phyloP scores from a whole-genome alignment of 345 rosid genomes.

The Linum lewisii region DNA sequence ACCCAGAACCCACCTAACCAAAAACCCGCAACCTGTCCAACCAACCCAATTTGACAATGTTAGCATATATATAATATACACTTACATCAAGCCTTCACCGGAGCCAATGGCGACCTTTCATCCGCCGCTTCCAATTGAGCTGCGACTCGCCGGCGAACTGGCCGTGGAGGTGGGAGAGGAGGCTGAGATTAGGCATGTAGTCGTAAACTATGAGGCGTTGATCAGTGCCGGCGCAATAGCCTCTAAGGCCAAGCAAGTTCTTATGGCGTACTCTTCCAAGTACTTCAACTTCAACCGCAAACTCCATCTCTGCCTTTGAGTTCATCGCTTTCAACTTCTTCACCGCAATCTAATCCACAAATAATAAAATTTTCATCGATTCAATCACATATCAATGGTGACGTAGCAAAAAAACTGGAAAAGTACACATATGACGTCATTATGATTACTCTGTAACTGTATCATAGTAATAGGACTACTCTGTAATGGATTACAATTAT shows the following conservation, averaged over 20 bases:
- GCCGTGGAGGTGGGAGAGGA: constrained; percentile 61
- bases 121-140: constrained; percentile 50
- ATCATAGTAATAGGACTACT: no score
- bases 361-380: no score
- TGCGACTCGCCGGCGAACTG: constrained; percentile 40
- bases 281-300: constrained; percentile 66
- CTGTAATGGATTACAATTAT: no score
- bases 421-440: no score
- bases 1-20: no score
- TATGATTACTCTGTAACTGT: no score
- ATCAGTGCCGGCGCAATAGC: constrained; percentile 54
- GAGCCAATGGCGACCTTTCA: constrained; percentile 53
- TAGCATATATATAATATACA: background rate
- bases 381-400: no score
- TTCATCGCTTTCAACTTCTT: constrained; percentile 61
- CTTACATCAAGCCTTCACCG: constrained; percentile 57
- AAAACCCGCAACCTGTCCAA: no score
- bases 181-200: constrained; percentile 70
- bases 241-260: constrained; percentile 55
- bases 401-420: no score
- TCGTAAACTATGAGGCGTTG: constrained; percentile 64
- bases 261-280: constrained; percentile 66
- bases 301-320: constrained; percentile 71
- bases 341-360: constrained; percentile 43
- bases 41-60: background rate